Conservation (phyloP, 305 asterid species). For the Coffea humblotiana region DNA sequence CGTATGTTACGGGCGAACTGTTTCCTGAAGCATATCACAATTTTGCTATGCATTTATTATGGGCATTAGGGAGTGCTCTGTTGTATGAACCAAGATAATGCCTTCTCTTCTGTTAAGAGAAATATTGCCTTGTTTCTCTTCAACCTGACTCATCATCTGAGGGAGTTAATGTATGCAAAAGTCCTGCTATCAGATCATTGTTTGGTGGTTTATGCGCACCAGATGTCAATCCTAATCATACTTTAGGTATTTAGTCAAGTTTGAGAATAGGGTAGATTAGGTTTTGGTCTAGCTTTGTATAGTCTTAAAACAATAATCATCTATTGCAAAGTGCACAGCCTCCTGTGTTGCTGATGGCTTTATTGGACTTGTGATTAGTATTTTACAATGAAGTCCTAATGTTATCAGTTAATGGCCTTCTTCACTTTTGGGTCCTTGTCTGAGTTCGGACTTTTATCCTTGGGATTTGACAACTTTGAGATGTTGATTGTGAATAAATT, state of each 20-base stretch:
- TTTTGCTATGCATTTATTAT: neutral
- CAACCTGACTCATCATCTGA: neutral
- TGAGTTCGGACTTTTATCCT: neutral
- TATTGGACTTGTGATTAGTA: conserved; percentile 2
- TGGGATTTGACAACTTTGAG: neutral
- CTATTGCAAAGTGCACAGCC: neutral
- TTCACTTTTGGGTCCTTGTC: neutral
- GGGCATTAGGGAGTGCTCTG: neutral
- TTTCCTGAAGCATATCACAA: conserved; percentile 32
- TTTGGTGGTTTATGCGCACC: neutral
- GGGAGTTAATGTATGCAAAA: neutral
- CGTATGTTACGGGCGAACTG: conserved; percentile 92
- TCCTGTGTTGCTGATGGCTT: neutral
- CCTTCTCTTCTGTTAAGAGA: neutral
- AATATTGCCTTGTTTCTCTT: neutral
- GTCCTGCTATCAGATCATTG: neutral
- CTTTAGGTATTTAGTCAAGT: neutral
- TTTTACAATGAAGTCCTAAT: neutral
- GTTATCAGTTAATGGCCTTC: neutral
- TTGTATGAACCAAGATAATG: neutral
- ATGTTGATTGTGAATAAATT: neutral
- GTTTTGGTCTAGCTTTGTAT: neutral
- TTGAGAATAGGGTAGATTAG: neutral
- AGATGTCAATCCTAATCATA: neutral
- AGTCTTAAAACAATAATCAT: neutral